Base-by-base conservation (phyloP, 768 basidiomycete genomes). In the Podaxis sp. region DNA sequence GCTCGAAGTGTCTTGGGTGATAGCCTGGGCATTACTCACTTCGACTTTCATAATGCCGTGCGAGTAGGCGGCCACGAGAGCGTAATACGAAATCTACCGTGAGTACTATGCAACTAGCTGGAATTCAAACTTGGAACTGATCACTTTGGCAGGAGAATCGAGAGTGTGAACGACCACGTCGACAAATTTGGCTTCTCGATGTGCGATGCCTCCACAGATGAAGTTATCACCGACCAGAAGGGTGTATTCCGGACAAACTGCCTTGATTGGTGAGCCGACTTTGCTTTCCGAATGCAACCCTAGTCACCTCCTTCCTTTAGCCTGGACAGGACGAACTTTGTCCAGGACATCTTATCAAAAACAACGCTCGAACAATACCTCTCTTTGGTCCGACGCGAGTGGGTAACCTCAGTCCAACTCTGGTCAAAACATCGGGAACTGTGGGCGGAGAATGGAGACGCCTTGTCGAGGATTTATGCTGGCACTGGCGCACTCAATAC, bases 391-490 rank as follows among this genome's bases (percentile, higher is more conserved):
- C 87, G 87, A 44, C 85, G 87, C 1, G 89, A 90, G 70, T 95
- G 92, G 90, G 70, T 86, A 30, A 81, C 84, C 57, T 86, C 86
- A 10, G 80, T 78, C 62, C 75, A 83, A 7, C 78, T 99, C 10
- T 98, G 95, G 93, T 80, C 85, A 0, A 80, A 91, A 51, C 96
- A 99, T 74, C 87, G 96, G 22, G 92, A 96, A 71, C 78, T 99
- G 3, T 99, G 96, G 96, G 97, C 97, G 1, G 96, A 96, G 78
- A 96, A 95, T 69, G 95, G 95, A 12, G 95, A 97, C 72, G 91
- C 93, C 0, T 73, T 99, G 41, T 95, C 93, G 17, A 88, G 89
- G 62, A 96, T 96, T 66, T 99, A 99, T 74, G 96, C 96, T 44
- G 97, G 91, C 40, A 93, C 91, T 3, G 91, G 91, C 17, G 91